phyloP scores from a whole-genome alignment of 2,329 filamentous ascomycete species.

The Teratosphaeria zuluensis region DNA sequence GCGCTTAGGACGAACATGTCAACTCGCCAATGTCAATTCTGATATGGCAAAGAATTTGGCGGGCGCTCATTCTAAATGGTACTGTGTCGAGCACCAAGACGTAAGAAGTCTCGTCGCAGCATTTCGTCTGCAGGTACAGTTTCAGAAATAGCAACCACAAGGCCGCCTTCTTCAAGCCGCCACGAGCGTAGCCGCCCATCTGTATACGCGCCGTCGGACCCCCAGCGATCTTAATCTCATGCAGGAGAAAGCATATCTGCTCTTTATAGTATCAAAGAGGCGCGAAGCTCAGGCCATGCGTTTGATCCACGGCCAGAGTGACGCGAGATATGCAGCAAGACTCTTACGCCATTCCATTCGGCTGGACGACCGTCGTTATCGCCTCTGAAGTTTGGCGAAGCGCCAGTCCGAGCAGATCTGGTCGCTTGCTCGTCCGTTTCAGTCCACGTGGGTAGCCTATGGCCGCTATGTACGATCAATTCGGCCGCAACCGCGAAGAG shows the following conservation, averaged over 20 bases:
- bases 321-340: conserved; percentile 11
- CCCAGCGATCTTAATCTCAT: neutral
- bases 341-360: conserved; percentile 10
- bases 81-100: neutral
- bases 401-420: neutral
- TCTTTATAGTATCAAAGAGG: conserved; percentile 16
- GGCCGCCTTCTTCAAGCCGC: neutral
- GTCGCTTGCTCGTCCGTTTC: conserved; percentile 5
- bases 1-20: neutral
- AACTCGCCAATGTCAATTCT: neutral
- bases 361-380: conserved; percentile 1
- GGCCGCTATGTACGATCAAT: neutral
- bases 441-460: neutral
- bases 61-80: neutral
- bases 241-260: conserved; percentile 5
- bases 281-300: conserved; percentile 16
- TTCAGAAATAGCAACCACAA: conserved; percentile 4
- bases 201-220: neutral
- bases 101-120: neutral
- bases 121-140: neutral
- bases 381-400: neutral
- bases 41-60: neutral
- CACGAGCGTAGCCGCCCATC: conserved; percentile 1
- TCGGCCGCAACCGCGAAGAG: neutral
- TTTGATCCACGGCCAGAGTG: conserved; percentile 10